Base-by-base conservation (phyloP, 805 yeast genomes). In the Saccharomycopsis vini region DNA sequence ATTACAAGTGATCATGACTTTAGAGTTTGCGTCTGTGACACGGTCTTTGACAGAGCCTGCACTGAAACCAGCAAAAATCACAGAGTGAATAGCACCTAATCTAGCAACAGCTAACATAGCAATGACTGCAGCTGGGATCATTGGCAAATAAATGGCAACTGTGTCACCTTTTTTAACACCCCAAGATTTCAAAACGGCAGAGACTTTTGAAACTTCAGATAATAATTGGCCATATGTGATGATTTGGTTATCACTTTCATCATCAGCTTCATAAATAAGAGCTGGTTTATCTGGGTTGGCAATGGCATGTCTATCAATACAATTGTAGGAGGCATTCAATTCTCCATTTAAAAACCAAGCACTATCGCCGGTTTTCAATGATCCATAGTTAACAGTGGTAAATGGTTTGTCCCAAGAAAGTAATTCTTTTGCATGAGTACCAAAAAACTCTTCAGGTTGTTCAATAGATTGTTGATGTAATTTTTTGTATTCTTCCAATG, bases 291-390 rank as follows among this genome's bases (percentile, higher is more conserved):
- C 73, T 36, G 98, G 97, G 58, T 77, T 81, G 52, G 72, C 74
- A 53, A 84, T 68, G 3, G 98, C 98, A 70, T 92, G 95, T 63
- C 97, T 78, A 63, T 90, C 98, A 51, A 90, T 95, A 63, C 92
- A 81, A 66, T 90, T 90, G 68, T 85, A 90, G 51, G 81, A 71
- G 33, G 98, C 98, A 60, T 92, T 92, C 60, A 90, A 72, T 67
- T 83, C 79, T 59, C 98, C 98, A 51, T 86, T 89, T 40, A 87
- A 65, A 58, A 92, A 92, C 97, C 97, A 92, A 30, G 97, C 87
- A 42, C 79, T 68, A 58, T 86, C 95, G 50, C 90, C 95, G 53
- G 79, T 64, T 52, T 70, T 73, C 51, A 81, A 73, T 43, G 81
- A 70, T 30, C 92, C 95, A 42, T 65, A 64, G 45, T 66, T 52